phyloP scores from a whole-genome alignment of 257 asterid genomes.

The Craterostigma plantagineum region DNA sequence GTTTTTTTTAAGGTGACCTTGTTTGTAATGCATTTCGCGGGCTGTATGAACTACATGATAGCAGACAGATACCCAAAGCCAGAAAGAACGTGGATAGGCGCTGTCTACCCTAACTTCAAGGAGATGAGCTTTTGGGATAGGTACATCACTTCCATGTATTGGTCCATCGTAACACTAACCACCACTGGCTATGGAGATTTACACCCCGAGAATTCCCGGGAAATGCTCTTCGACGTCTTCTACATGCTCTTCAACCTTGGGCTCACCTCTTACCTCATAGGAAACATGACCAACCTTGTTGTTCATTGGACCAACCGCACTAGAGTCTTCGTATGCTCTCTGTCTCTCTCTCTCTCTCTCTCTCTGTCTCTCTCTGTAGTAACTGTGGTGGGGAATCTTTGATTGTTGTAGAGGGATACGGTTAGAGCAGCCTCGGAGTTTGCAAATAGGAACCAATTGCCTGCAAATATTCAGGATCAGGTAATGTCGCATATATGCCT shows the following conservation, averaged over 20 bases:
- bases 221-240: slow-evolving; percentile 64
- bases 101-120: slow-evolving; percentile 49
- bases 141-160: slow-evolving; percentile 57
- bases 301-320: slow-evolving; percentile 74
- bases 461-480: slow-evolving; percentile 37
- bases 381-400: neutral
- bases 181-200: slow-evolving; percentile 90
- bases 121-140: slow-evolving; percentile 41
- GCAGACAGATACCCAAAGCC: slow-evolving; percentile 74
- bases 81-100: slow-evolving; percentile 66
- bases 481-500: slow-evolving; percentile 55
- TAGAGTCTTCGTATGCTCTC: slow-evolving; percentile 28
- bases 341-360: slow-evolving; percentile 2
- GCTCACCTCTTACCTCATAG: slow-evolving; percentile 69
- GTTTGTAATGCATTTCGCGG: slow-evolving; percentile 69
- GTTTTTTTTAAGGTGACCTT: slow-evolving; percentile 45
- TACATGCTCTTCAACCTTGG: slow-evolving; percentile 87
- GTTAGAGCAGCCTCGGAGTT: slow-evolving; percentile 52
- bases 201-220: slow-evolving; percentile 70
- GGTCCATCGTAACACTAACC: slow-evolving; percentile 81
- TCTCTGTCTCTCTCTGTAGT: slow-evolving; percentile 6
- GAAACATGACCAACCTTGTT: slow-evolving; percentile 94
- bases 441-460: slow-evolving; percentile 48
- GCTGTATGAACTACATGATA: slow-evolving; percentile 60
- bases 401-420: slow-evolving; percentile 39